Evolutionary conservation across 2,329 filamentous ascomycete genomes (phyloP).

Genomic region (Phyllosticta citrichinensis): DNA sequence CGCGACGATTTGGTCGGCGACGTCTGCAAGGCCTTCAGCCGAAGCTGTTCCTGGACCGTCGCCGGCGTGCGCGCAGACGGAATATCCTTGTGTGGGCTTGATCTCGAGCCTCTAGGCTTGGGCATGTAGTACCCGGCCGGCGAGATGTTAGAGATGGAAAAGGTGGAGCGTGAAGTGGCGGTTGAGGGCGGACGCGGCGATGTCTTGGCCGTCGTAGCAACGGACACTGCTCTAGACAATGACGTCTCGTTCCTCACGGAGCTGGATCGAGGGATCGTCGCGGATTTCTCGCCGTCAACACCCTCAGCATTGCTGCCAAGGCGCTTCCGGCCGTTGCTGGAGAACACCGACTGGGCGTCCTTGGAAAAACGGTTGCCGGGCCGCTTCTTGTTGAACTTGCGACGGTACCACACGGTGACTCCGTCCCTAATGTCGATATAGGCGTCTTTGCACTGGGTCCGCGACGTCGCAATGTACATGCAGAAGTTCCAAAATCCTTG

Average conservation of each 20-base stretch:
- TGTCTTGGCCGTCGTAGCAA: background rate
- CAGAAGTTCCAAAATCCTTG: constrained; percentile 80
- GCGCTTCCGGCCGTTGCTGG: background rate
- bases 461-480: constrained; percentile 63
- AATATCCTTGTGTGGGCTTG: background rate
- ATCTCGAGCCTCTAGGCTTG: background rate
- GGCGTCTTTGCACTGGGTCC: constrained; percentile 40
- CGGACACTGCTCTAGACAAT: background rate
- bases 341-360: background rate
- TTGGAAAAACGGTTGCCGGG: background rate
- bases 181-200: background rate
- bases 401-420: background rate
- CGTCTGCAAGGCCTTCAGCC: background rate
- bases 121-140: background rate
- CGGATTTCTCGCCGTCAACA: background rate
- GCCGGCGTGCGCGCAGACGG: background rate
- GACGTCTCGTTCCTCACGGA: background rate
- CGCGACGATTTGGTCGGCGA: background rate
- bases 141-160: background rate
- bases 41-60: background rate
- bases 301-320: background rate
- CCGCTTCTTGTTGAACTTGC: background rate
- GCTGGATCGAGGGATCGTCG: background rate
- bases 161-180: background rate
- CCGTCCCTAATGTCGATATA: background rate